Evolutionary conservation across 2,329 filamentous ascomycete genomes (phyloP), one percentile per base, ranked within the genome.

Genomic region (Aspergillus awamori): DNA sequence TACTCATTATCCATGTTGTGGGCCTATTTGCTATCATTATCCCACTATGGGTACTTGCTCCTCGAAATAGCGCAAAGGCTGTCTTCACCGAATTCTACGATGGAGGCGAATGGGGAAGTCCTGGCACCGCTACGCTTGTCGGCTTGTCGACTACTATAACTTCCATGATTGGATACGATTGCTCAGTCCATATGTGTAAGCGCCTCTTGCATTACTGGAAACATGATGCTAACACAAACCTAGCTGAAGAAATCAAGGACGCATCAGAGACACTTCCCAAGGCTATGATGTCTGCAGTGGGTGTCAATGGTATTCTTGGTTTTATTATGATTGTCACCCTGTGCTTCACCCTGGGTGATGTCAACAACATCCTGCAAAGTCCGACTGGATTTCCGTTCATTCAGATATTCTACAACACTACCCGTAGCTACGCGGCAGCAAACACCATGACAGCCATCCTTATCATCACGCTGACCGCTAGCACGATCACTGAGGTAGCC

Each of bases 311-410:
- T 3, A 66, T 78, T 0, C 72, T 85, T 0, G 86, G 85, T 0
- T 83, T 86, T 48, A 76, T 81, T n/a, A 84, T 87, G 77, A 67
- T 86, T n/a, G 76, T 86, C 13, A 82, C 83, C 0, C 75, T 85
- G 38, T 77, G 84, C 8, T 87, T 86, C 65, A 84, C 81, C 26
- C 75, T 87, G 15, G 79, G 79, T 2, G 78, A 86, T 58, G 72
- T 84, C 10, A 75, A 81, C 10, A 69, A 68, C 0, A 78, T 82
- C 0, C 70, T 84, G 3, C 71, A 72, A 0, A 80, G 79, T 0
- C 76, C 77, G 0, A 84, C 83, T 0, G 80, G 80, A 1, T 85
- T 84, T 52, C 85, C 87, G 0, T 86, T 87, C 63, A 87, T 89
- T 67, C 79, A 86, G 53, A 80, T 87, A 22, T 87, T 87, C 60